Percentiles rank a stretch among this genome's conserved stretches.
Evolutionary conservation across 352 stramenopile species (phyloP).

Genomic region (Phytopythium mirpurense): DNA sequence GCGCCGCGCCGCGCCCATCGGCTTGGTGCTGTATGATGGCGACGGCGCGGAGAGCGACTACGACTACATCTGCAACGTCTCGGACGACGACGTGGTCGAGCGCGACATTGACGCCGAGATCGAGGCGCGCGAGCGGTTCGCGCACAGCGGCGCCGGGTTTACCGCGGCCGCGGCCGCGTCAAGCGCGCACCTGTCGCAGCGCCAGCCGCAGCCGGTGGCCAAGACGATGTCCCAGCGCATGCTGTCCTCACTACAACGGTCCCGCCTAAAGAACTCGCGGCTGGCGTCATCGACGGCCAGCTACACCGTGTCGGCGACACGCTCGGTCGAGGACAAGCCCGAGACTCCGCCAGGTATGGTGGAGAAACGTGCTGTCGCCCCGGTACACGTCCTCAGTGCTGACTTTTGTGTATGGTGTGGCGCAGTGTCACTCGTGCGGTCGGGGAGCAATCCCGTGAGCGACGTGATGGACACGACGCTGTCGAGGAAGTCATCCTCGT

Average conservation of each 20-base stretch:
- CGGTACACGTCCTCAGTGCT: not conserved
- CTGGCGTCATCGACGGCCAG: slow-evolving; percentile 3
- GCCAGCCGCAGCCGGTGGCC: slow-evolving; percentile 1
- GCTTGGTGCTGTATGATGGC: slow-evolving; percentile 15
- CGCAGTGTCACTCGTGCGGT: not conserved
- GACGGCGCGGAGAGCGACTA: slow-evolving; percentile 23
- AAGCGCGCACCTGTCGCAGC: not conserved
- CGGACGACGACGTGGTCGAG: slow-evolving; percentile 58
- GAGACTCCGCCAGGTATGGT: not conserved
- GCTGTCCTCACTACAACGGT: slow-evolving; percentile 46
- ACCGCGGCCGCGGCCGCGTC: not conserved
- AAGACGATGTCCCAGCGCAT: slow-evolving; percentile 61
- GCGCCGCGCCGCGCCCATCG: slow-evolving; percentile 8
- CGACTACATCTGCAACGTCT: slow-evolving; percentile 46
- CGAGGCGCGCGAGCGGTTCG: slow-evolving; percentile 36
- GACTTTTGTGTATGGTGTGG: not conserved
- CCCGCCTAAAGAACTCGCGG: slow-evolving; percentile 17
- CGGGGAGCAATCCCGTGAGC: slow-evolving; percentile 5
- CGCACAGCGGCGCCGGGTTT: not conserved
- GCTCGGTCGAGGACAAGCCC: not conserved
- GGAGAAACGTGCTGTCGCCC: not conserved
- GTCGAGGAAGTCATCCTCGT: slow-evolving; percentile 24
- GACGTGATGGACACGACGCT: slow-evolving; percentile 19
- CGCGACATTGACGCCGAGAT: slow-evolving; percentile 73
- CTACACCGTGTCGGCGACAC: slow-evolving; percentile 1